Conservation (phyloP, 2,329 filamentous ascomycete genomes). For the Ophiostoma triangulosporum region DNA sequence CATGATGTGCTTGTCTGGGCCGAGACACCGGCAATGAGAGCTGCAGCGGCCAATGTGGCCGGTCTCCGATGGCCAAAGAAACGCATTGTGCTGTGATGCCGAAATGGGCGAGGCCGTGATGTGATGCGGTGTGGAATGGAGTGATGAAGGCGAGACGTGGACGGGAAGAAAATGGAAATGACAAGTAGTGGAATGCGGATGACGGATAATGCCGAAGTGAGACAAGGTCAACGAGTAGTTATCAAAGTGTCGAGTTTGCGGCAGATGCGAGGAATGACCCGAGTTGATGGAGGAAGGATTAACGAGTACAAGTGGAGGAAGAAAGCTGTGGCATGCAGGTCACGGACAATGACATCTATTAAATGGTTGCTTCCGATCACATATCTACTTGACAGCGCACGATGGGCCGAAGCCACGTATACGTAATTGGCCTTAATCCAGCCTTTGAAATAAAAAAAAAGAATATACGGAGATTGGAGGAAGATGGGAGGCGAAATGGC, state of each 20-base stretch:
- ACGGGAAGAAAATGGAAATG: too few species aligned
- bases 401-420: background rate
- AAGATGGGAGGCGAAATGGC: background rate
- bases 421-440: background rate
- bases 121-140: background rate
- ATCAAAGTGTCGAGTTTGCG: background rate
- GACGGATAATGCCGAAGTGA: background rate
- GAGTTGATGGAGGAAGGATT: background rate
- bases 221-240: background rate
- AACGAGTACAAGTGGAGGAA: background rate
- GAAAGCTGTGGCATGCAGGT: background rate
- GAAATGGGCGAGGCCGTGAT: too few species aligned
- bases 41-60: background rate
- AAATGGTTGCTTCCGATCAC: background rate
- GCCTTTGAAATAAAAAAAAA: background rate
- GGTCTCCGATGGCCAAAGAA: background rate
- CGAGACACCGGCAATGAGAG: constrained; percentile 12
- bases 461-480: background rate
- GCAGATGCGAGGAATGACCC: background rate
- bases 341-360: background rate
- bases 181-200: background rate
- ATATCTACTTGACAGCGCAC: background rate
- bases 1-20: constrained; percentile 21
- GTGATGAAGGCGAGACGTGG: background rate
- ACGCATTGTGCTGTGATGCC: background rate